These are phyloP conservation scores for Iris macrosiphon DNA, from an alignment of 106 monocot species.

Conservation along the genomic window DNA sequence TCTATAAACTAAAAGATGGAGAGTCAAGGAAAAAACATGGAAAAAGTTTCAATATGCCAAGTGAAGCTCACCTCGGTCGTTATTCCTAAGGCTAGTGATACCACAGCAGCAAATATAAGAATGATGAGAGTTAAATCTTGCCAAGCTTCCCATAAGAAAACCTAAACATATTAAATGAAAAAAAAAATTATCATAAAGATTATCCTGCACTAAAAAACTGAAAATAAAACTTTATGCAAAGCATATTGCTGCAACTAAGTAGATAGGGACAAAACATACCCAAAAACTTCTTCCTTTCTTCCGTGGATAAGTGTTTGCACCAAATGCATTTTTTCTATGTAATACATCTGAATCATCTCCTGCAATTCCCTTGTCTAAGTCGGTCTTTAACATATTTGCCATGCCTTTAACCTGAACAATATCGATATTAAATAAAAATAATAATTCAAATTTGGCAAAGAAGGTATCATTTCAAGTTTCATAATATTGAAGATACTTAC, in stretches of 20 bases:
- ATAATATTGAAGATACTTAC: slow-evolving; percentile 20
- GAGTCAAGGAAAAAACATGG: too few species aligned
- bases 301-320: slow-evolving; percentile 81
- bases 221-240: too few species aligned
- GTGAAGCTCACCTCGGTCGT: slow-evolving; percentile 71
- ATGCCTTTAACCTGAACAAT: slow-evolving; percentile 69
- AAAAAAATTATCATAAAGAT: too few species aligned
- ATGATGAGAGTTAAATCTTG: slow-evolving; percentile 87
- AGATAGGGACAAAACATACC: slow-evolving; percentile 29
- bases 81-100: slow-evolving; percentile 77
- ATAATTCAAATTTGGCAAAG: neutral
- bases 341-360: slow-evolving; percentile 66
- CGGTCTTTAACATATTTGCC: slow-evolving; percentile 49
- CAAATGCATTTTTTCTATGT: slow-evolving; percentile 58
- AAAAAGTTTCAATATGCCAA: too few species aligned
- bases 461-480: neutral
- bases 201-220: too few species aligned
- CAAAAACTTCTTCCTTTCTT: slow-evolving; percentile 87
- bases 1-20: too few species aligned
- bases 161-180: too few species aligned
- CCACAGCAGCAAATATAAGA: slow-evolving; percentile 77
- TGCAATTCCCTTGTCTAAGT: slow-evolving; percentile 62
- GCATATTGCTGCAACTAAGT: too few species aligned
- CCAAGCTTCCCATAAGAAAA: slow-evolving; percentile 88
- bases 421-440: neutral